Percentiles rank a stretch among this genome's conserved stretches.
phyloP scores from a whole-genome alignment of 2,329 filamentous ascomycete genomes.

The Talaromyces sp. region DNA sequence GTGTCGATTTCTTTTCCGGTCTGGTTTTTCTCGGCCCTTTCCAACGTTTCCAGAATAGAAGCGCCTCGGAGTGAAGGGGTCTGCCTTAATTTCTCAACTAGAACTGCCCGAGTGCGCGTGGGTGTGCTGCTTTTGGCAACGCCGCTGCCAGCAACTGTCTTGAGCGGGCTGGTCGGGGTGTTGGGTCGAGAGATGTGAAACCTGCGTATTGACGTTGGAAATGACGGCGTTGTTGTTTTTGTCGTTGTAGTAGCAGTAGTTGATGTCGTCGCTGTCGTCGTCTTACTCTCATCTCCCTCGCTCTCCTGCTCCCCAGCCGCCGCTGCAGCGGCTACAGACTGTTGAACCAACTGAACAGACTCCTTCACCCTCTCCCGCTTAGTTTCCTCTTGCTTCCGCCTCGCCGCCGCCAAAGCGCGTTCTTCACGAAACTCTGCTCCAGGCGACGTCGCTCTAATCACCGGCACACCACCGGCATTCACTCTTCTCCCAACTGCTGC shows the following conservation, averaged over 20 bases:
- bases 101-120: conserved; percentile 27
- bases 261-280: background rate
- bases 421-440: conserved; percentile 37
- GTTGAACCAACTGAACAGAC: conserved; percentile 15
- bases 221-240: conserved; percentile 12
- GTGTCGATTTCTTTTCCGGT: conserved; percentile 9
- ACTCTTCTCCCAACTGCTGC: conserved; percentile 13
- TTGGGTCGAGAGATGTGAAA: conserved; percentile 37
- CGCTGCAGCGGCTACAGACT: background rate
- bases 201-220: conserved; percentile 30
- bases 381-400: conserved; percentile 25
- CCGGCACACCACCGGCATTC: conserved; percentile 24
- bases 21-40: conserved; percentile 5
- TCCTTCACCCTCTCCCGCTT: conserved; percentile 24
- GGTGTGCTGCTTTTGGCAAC: conserved; percentile 28
- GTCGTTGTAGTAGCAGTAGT: too few relatives aligned
- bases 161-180: conserved; percentile 22
- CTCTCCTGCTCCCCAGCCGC: background rate
- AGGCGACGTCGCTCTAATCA: conserved; percentile 38
- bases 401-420: conserved; percentile 22
- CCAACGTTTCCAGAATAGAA: conserved; percentile 25
- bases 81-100: conserved; percentile 36
- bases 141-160: conserved; percentile 24
- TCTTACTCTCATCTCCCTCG: background rate
- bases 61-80: conserved; percentile 29